phyloP scores from a whole-genome alignment of 1,139 yeast species.

The Candida pseudoviswanathii region DNA sequence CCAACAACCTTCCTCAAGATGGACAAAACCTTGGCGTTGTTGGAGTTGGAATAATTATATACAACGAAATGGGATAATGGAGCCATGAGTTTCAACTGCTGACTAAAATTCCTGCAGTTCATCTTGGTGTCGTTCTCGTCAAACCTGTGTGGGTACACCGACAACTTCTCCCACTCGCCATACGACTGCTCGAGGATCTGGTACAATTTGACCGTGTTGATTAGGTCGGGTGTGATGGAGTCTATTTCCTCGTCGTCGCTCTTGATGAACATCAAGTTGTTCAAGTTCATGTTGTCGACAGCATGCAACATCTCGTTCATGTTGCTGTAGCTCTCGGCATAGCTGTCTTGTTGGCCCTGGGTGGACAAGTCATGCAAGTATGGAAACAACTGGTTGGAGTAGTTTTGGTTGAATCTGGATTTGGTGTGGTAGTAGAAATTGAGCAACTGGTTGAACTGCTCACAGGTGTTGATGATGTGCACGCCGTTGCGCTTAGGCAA shows the following conservation, averaged over 20 bases:
- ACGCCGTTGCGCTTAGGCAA: constrained; percentile 15
- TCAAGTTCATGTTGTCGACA: constrained; percentile 3
- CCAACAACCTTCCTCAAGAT: constrained; percentile 7
- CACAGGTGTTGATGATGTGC: constrained; percentile 16
- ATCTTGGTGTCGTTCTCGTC: neutral
- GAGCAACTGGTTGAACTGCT: constrained; percentile 22
- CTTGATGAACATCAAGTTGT: constrained; percentile 23
- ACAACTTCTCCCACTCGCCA: neutral
- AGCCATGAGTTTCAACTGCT: constrained; percentile 36
- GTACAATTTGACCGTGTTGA: constrained; percentile 22
- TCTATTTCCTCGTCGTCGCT: constrained; percentile 12
- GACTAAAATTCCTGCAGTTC: constrained; percentile 34
- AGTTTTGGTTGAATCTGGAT: constrained; percentile 19
- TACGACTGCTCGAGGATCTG: neutral
- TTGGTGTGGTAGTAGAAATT: constrained; percentile 27
- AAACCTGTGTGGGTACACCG: neutral
- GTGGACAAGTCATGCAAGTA: constrained; percentile 39
- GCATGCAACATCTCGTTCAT: neutral
- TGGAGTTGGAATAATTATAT: constrained; percentile 27
- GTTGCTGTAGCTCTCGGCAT: constrained; percentile 11
- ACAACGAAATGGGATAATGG: constrained; percentile 36
- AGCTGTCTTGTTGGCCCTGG: constrained; percentile 29
- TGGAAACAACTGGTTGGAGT: constrained; percentile 30
- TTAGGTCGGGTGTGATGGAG: constrained; percentile 16
- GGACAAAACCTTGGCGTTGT: constrained; percentile 18